Evolutionary conservation across 352 stramenopile genomes (phyloP).

Genomic region (Pythium guiyangense): DNA sequence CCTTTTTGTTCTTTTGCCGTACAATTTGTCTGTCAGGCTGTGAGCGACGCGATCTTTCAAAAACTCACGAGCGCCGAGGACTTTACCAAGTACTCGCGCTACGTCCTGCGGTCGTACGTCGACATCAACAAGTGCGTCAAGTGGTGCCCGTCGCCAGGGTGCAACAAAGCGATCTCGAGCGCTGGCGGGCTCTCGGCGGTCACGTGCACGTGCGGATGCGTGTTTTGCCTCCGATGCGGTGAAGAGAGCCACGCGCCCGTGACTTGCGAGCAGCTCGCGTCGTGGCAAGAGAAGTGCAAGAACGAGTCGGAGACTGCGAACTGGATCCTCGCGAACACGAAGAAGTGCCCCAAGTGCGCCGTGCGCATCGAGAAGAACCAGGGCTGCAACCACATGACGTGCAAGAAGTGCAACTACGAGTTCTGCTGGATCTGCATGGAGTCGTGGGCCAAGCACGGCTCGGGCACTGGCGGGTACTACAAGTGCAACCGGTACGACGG

Average conservation of each 20-base stretch:
- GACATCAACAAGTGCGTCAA: slow-evolving; percentile 96
- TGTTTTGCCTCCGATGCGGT: slow-evolving; percentile 93
- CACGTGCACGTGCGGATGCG: slow-evolving; percentile 76
- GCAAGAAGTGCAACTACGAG: slow-evolving; percentile 89
- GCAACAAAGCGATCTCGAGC: slow-evolving; percentile 92
- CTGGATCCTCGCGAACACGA: slow-evolving; percentile 99
- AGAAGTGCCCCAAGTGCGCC: slow-evolving; percentile 98
- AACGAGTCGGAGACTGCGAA: slow-evolving; percentile 99
- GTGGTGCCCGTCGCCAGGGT: slow-evolving; percentile 96
- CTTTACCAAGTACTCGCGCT: slow-evolving; percentile 89
- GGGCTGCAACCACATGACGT: slow-evolving; percentile 99
- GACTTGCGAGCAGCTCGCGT: slow-evolving; percentile 88
- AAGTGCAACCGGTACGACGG: slow-evolving; percentile 98
- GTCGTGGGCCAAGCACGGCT: slow-evolving; percentile 94
- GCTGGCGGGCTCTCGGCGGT: slow-evolving; percentile 77
- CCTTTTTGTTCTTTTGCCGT: too few species aligned
- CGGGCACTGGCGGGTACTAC: slow-evolving; percentile 98
- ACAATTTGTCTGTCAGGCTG: too few species aligned
- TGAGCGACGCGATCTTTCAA: slow-evolving; percentile 65
- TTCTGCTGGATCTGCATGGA: slow-evolving; percentile 99
- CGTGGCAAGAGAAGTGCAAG: slow-evolving; percentile 96
- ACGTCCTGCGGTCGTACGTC: slow-evolving; percentile 96
- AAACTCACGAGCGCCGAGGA: slow-evolving; percentile 63
- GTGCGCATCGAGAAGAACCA: slow-evolving; percentile 99
- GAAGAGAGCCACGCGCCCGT: slow-evolving; percentile 96